Evolutionary conservation across 2,329 filamentous ascomycete genomes (phyloP).

Genomic region (Myriosclerotinia curreyana): DNA sequence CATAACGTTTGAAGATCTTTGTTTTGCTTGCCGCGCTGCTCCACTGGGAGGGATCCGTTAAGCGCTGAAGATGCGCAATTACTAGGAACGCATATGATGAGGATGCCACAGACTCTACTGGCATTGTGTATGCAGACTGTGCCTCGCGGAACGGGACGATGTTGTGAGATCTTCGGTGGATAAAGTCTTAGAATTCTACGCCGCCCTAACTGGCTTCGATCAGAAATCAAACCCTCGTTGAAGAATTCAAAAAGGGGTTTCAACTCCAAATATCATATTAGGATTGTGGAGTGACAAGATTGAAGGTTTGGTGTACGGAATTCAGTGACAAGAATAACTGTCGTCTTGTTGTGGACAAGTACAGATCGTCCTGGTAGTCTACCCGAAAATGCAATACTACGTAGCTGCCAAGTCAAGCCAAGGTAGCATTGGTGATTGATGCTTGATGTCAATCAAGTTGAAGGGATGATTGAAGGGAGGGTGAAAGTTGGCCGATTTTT

Average conservation of each 20-base stretch:
- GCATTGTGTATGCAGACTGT: slow-evolving; percentile 13
- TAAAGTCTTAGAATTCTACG: slow-evolving; percentile 8
- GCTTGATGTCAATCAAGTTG: slow-evolving; percentile 1
- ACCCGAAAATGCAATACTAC: neutral
- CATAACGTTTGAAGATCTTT: neutral
- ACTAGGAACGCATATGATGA: neutral
- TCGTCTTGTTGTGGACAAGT: neutral
- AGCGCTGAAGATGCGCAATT: slow-evolving; percentile 15
- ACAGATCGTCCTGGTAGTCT: neutral
- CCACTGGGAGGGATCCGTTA: slow-evolving; percentile 6
- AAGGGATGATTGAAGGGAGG: slow-evolving; percentile 4
- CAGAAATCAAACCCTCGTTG: neutral
- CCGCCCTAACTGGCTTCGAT: neutral
- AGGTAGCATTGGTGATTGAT: neutral
- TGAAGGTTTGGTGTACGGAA: neutral
- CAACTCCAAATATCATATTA: neutral
- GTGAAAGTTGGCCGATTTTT: neutral
- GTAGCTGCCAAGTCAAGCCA: neutral
- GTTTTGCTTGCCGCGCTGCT: slow-evolving; percentile 13
- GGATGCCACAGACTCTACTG: neutral
- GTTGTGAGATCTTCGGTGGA: slow-evolving; percentile 14
- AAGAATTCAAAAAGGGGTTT: neutral
- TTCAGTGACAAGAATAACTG: neutral
- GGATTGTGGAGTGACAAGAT: neutral
- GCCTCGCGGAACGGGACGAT: slow-evolving; percentile 22